Percentiles rank a stretch among this genome's conserved stretches.
These are phyloP conservation scores for Schwanniomyces yamadae DNA, from an alignment of 805 yeast genomes.

Conservation along the genomic window DNA sequence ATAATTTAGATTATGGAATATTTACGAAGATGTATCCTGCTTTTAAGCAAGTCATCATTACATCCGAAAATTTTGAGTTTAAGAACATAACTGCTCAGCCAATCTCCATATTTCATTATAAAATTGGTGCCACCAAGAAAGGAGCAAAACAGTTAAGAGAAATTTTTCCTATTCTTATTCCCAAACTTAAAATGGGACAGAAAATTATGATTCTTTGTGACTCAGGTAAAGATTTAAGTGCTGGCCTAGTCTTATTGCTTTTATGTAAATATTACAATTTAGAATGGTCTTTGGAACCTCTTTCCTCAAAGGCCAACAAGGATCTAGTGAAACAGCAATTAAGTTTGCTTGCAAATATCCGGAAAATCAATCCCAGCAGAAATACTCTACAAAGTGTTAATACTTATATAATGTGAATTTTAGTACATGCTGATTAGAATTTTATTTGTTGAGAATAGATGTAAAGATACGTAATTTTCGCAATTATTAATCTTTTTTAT, in stretches of 20 bases:
- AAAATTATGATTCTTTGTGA: slow-evolving; percentile 54
- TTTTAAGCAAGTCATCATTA: slow-evolving; percentile 18
- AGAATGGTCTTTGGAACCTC: slow-evolving; percentile 33
- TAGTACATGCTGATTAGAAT: no score
- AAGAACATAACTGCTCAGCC: slow-evolving; percentile 5
- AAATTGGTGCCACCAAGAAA: slow-evolving; percentile 47
- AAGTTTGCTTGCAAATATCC: slow-evolving; percentile 43
- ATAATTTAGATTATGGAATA: slow-evolving; percentile 10
- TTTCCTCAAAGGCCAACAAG: slow-evolving; percentile 37
- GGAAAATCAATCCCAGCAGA: slow-evolving; percentile 72
- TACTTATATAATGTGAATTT: slow-evolving; percentile 22
- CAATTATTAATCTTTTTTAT: no score
- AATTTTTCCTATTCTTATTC: slow-evolving; percentile 43
- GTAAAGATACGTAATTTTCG: no score
- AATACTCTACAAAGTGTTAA: slow-evolving; percentile 75
- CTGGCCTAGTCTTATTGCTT: slow-evolving; percentile 55
- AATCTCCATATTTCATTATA: slow-evolving; percentile 11
- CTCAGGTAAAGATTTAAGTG: slow-evolving; percentile 63
- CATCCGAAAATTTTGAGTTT: slow-evolving; percentile 20
- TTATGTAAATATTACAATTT: slow-evolving; percentile 46
- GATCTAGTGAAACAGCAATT: slow-evolving; percentile 56
- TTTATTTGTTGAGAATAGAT: no score
- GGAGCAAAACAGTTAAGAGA: slow-evolving; percentile 63
- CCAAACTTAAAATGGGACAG: slow-evolving; percentile 10
- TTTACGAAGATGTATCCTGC: slow-evolving; percentile 5